phyloP scores from a whole-genome alignment of 352 stramenopile genomes.

The Achlya hypogyna region DNA sequence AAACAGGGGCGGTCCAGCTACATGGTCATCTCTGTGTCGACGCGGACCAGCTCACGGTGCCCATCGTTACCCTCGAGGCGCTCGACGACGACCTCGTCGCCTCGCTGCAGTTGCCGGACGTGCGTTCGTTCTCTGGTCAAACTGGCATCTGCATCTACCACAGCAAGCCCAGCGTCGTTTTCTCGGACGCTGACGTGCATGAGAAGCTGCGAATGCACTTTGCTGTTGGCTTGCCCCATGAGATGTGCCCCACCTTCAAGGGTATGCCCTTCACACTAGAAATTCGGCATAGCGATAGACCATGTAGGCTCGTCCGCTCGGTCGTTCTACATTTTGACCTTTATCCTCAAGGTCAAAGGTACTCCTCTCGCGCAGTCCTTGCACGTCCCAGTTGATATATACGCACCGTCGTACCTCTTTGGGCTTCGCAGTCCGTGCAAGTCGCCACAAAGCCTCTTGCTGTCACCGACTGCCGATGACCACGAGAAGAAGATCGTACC shows the following conservation, averaged over 20 bases:
- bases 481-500: constrained; percentile 22
- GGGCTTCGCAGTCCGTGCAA: constrained; percentile 16
- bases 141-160: constrained; percentile 50
- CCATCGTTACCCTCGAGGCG: constrained; percentile 71
- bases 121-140: constrained; percentile 43
- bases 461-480: constrained; percentile 7
- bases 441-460: not conserved
- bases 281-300: not conserved
- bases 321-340: constrained; percentile 56
- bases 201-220: constrained; percentile 23
- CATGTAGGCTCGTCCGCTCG: constrained; percentile 32
- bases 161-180: constrained; percentile 38
- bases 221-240: constrained; percentile 37
- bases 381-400: constrained; percentile 55
- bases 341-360: constrained; percentile 27
- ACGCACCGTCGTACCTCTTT: constrained; percentile 43
- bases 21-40: constrained; percentile 79
- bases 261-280: not conserved
- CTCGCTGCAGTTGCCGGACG: constrained; percentile 27
- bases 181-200: constrained; percentile 54
- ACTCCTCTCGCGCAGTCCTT: constrained; percentile 26
- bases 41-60: constrained; percentile 89
- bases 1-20: constrained; percentile 44
- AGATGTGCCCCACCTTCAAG: constrained; percentile 47
- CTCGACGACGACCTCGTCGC: constrained; percentile 25